Percentiles rank a stretch among this genome's conserved stretches.
Evolutionary conservation across 106 monocot species (phyloP).

Genomic region (Allium sativum): DNA sequence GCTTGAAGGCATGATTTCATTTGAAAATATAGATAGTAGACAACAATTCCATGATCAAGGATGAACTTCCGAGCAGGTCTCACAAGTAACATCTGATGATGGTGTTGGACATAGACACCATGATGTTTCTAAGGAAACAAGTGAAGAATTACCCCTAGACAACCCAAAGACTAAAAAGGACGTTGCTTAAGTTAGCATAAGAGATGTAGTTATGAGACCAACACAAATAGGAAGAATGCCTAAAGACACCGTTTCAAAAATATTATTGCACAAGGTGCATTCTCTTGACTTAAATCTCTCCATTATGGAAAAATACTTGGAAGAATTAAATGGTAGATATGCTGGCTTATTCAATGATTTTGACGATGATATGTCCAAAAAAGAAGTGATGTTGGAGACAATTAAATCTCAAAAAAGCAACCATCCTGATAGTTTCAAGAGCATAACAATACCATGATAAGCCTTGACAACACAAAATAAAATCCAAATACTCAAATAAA

Average conservation of each 20-base stretch:
- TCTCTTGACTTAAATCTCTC: slow-evolving; percentile 63
- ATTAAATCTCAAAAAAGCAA: slow-evolving; percentile 33
- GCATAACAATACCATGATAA: too few relatives aligned
- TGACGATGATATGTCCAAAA: slow-evolving; percentile 46
- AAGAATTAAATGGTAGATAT: slow-evolving; percentile 64
- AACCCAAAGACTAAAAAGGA: slow-evolving; percentile 21
- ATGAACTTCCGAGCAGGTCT: slow-evolving; percentile 15
- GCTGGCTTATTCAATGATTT: slow-evolving; percentile 59
- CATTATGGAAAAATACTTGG: slow-evolving; percentile 66
- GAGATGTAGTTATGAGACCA: slow-evolving; percentile 20
- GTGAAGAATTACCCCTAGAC: slow-evolving; percentile 16
- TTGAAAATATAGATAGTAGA: slow-evolving; percentile 23
- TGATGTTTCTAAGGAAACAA: slow-evolving; percentile 14
- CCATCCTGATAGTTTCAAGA: slow-evolving; percentile 18
- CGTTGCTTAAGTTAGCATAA: slow-evolving; percentile 3
- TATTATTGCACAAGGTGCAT: slow-evolving; percentile 74
- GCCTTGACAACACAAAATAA: too few relatives aligned
- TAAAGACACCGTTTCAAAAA: slow-evolving; percentile 71
- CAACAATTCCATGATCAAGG: too few relatives aligned
- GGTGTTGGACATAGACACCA: too few relatives aligned
- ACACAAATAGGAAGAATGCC: slow-evolving; percentile 63
- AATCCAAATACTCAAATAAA: too few relatives aligned
- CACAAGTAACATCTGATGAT: too few relatives aligned
- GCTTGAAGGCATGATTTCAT: slow-evolving; percentile 69
- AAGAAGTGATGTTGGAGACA: slow-evolving; percentile 31